phyloP scores from a whole-genome alignment of 495 filamentous ascomycete species.

The Cladorrhinum samala region DNA sequence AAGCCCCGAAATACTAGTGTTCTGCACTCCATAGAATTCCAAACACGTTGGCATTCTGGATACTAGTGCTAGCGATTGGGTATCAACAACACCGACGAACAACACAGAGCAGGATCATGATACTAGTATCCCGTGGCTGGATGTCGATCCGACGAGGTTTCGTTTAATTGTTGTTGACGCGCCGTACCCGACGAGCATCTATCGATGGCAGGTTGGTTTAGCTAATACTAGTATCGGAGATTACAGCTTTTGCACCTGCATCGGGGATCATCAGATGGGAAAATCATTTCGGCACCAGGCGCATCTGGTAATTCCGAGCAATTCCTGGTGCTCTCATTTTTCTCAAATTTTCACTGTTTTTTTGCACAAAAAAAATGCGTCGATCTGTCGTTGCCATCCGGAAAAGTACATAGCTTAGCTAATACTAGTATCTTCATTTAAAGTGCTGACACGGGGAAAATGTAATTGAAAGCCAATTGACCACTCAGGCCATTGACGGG shows the following conservation, averaged over 20 bases:
- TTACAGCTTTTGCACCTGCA: background rate
- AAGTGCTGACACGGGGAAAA: background rate
- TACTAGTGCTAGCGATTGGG: background rate
- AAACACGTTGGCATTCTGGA: background rate
- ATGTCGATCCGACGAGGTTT: no score
- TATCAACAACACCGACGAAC: background rate
- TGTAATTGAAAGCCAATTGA: background rate
- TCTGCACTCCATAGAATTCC: no score
- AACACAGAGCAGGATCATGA: background rate
- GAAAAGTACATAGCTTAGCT: background rate
- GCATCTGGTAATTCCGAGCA: no score
- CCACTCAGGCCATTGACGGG: background rate
- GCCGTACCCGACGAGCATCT: no score
- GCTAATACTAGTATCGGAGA: slow-evolving; percentile 15
- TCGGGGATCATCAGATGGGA: background rate
- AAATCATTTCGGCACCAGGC: no score
- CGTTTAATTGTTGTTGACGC: no score
- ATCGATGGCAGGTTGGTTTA: no score
- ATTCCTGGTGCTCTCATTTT: background rate
- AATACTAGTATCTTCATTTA: background rate
- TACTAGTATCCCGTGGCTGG: background rate
- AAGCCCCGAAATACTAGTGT: no score
- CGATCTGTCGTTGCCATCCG: background rate
- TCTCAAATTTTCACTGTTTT: no score
- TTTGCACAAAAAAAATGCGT: no score